A percentile compares a stretch with the other conserved stretches of the same genome.
Conservation (phyloP, 306 rosid species). For the Inga leiocalycina region DNA sequence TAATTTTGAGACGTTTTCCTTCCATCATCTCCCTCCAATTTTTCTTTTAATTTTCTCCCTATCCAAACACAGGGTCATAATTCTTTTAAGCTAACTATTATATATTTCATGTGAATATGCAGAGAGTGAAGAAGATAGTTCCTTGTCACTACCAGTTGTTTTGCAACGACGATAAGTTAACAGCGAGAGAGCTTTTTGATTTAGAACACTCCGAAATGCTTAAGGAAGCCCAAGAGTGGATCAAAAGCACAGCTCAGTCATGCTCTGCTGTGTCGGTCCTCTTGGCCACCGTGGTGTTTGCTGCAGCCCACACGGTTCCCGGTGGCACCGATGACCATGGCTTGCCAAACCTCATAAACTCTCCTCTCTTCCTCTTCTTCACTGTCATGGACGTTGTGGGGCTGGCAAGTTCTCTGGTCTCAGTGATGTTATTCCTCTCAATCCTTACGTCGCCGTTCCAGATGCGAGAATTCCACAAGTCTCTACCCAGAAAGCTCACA, state of each 20-base stretch:
- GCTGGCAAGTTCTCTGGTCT: slow-evolving; percentile 32
- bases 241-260: slow-evolving; percentile 22
- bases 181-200: slow-evolving; percentile 29
- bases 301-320: slow-evolving; percentile 27
- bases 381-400: slow-evolving; percentile 33
- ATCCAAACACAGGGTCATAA: no score
- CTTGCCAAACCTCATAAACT: background rate
- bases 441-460: slow-evolving; percentile 36
- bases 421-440: slow-evolving; percentile 43
- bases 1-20: no score
- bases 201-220: background rate
- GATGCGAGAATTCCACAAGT: slow-evolving; percentile 1
- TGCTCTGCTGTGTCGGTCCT: slow-evolving; percentile 36
- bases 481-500: slow-evolving; percentile 35
- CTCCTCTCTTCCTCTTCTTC: slow-evolving; percentile 41
- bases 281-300: slow-evolving; percentile 36
- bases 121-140: slow-evolving; percentile 17
- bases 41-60: no score
- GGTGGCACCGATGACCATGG: slow-evolving; percentile 19
- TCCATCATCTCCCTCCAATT: no score
- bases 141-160: background rate
- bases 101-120: no score
- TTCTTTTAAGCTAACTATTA: no score
- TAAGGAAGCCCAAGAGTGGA: slow-evolving; percentile 20
- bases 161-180: background rate